phyloP scores from a whole-genome alignment of 2,329 filamentous ascomycete genomes.

The Neoascochyta sp. region DNA sequence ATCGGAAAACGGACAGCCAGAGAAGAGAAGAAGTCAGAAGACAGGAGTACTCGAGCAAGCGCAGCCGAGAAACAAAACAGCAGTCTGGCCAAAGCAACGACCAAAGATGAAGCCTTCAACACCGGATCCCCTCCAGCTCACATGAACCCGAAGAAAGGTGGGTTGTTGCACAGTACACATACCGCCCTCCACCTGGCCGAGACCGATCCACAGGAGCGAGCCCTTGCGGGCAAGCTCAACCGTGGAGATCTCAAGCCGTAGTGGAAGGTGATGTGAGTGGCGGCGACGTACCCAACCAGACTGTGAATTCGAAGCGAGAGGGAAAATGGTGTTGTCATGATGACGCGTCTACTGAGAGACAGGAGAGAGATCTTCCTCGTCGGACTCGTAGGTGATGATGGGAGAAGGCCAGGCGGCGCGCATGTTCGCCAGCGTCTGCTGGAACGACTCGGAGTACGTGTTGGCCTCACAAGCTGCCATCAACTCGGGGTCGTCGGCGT shows the following conservation, averaged over 20 bases:
- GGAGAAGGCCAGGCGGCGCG: constrained; percentile 14
- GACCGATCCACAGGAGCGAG: constrained; percentile 7
- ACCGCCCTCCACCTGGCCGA: constrained; percentile 2
- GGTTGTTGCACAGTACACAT: too few species aligned
- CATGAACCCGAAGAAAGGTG: too few species aligned
- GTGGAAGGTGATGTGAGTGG: neutral
- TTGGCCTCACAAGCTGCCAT: constrained; percentile 11
- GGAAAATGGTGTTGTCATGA: too few species aligned
- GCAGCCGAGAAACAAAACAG: neutral
- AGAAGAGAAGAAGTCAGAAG: neutral
- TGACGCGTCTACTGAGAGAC: neutral
- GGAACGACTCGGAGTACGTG: constrained; percentile 5
- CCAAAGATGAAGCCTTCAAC: neutral
- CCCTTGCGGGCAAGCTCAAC: constrained; percentile 6
- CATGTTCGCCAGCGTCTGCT: constrained; percentile 11
- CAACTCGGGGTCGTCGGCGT: constrained; percentile 15
- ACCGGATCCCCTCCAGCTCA: too few species aligned
- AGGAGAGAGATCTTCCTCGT: constrained; percentile 19
- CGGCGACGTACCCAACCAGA: neutral
- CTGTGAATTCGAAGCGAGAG: too few species aligned
- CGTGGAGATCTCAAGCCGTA: constrained; percentile 3
- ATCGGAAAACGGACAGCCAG: neutral
- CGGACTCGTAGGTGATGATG: constrained; percentile 19
- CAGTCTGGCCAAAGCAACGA: neutral
- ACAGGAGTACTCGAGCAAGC: neutral